phyloP scores from a whole-genome alignment of 164 flowering plant genomes.

The Houttuynia cordata region DNA sequence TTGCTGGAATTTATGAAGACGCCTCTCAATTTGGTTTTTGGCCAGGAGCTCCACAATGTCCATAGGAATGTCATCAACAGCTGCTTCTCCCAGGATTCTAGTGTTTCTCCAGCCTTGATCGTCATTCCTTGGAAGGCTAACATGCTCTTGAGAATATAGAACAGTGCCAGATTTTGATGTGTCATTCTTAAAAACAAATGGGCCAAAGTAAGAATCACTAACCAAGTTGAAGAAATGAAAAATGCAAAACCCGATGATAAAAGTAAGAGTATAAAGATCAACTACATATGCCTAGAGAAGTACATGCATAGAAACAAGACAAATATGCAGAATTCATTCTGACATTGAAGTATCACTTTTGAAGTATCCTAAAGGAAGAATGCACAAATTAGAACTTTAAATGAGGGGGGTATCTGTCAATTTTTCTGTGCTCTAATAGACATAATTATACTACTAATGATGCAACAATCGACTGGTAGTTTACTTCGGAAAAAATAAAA shows the following conservation, averaged over 20 bases:
- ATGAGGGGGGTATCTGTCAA: too few species aligned
- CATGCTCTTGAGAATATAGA: constrained; percentile 11
- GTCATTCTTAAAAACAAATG: neutral
- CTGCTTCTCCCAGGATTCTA: constrained; percentile 20
- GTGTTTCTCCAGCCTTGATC: constrained; percentile 10
- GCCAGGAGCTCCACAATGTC: constrained; percentile 84
- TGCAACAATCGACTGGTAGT: neutral
- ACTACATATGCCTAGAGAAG: too few species aligned
- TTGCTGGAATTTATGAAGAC: constrained; percentile 28
- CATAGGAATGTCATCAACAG: constrained; percentile 69
- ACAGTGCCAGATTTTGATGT: constrained; percentile 10
- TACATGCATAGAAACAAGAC: neutral
- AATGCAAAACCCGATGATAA: neutral
- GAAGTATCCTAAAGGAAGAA: too few species aligned
- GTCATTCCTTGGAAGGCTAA: constrained; percentile 11
- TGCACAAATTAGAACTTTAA: neutral
- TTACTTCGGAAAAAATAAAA: neutral
- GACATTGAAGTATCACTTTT: neutral
- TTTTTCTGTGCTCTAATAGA: neutral
- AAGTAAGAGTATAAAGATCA: too few species aligned
- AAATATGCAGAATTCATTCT: neutral
- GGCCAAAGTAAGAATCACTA: neutral
- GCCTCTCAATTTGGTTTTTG: constrained; percentile 57
- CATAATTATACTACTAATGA: too few species aligned
- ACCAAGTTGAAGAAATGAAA: neutral